Base-by-base conservation (phyloP, 306 rosid species). In the Fragaria iinumae region DNA sequence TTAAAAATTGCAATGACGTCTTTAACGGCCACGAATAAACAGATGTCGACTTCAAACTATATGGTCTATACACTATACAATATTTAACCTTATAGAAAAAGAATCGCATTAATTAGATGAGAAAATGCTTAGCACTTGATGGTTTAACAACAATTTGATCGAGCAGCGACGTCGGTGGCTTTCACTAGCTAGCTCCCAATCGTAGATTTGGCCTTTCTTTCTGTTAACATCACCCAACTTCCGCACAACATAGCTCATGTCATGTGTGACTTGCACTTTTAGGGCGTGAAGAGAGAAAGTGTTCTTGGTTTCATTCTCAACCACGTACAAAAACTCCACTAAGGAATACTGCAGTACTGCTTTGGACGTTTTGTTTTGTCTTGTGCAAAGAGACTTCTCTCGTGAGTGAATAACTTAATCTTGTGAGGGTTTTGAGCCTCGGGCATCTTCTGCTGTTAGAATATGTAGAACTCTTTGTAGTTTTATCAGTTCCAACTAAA, bases 321-420 rank as follows among this genome's bases (percentile, higher is more conserved):
- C 34, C 64, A 57, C 34, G 64, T 57, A 9, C 64, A 7, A 5
- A n/a, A 57, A 12, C 44, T 64, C 69, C 69, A 64, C 69, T 17
- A 1, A 34, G 21, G 44, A 34, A 65, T 65, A 5, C 47, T 36
- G 27, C 45, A 16, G 47, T 36, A 21, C 45, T 36, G 45, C 45
- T 65, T 63, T 29, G 68, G 68, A 32, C 68, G 13, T 18, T 65
- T 16, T 36, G 25, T 65, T 34, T 63, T 63, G 20, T 32, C 32
- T 41, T 73, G 47, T 57, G 20, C 32, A 11, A 21, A 39, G 32
- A 21, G 9, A 50, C 8, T 16, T 8, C 21, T 52, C 74, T 56
- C 80, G 80, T 77, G 80, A 69, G 36, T 77, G 68, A 67, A 55
- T 68, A 55, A 17, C 11, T 3, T 56, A 53, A 50, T 38, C 80